Conservation (phyloP, 2,329 filamentous ascomycete genomes). For the Cladosporium oxysporum region DNA sequence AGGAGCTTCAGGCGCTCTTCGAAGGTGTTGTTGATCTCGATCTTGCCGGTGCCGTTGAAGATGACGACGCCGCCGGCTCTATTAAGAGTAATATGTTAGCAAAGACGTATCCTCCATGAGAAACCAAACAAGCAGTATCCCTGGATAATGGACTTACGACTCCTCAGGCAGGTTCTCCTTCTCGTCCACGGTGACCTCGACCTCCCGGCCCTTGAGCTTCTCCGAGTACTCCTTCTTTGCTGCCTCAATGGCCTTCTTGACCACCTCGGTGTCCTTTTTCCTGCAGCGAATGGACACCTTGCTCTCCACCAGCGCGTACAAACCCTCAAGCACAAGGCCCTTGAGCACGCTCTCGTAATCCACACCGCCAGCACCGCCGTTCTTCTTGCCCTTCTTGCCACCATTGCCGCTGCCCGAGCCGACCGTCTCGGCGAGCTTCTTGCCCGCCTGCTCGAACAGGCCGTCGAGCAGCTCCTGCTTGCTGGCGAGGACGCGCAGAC, state of each 20-base stretch:
- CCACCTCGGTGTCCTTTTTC: conserved; percentile 73
- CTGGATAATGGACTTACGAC: conserved; percentile 65
- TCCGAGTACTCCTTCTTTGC: conserved; percentile 84
- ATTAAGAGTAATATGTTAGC: conserved; percentile 18
- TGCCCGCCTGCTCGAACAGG: conserved; percentile 79
- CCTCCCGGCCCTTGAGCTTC: conserved; percentile 65
- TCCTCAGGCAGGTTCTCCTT: conserved; percentile 75
- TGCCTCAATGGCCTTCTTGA: conserved; percentile 75
- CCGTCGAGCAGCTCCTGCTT: conserved; percentile 88
- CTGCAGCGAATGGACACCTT: conserved; percentile 73
- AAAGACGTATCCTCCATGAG: background rate
- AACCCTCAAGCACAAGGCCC: conserved; percentile 81
- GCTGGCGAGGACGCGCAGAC: conserved; percentile 81
- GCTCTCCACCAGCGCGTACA: conserved; percentile 83
- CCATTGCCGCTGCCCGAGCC: background rate
- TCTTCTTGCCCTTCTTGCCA: conserved; percentile 48
- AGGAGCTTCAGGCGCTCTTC: conserved; percentile 86
- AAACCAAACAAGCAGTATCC: background rate
- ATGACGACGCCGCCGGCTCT: conserved; percentile 84
- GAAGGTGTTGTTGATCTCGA: conserved; percentile 98
- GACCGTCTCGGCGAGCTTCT: conserved; percentile 58
- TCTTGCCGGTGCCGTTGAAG: conserved; percentile 83
- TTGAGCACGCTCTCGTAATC: conserved; percentile 78
- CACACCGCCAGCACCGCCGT: conserved; percentile 60
- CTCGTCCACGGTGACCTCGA: conserved; percentile 73